Conservation (phyloP, 2,329 filamentous ascomycete species). For the Cyphellophora europaea region DNA sequence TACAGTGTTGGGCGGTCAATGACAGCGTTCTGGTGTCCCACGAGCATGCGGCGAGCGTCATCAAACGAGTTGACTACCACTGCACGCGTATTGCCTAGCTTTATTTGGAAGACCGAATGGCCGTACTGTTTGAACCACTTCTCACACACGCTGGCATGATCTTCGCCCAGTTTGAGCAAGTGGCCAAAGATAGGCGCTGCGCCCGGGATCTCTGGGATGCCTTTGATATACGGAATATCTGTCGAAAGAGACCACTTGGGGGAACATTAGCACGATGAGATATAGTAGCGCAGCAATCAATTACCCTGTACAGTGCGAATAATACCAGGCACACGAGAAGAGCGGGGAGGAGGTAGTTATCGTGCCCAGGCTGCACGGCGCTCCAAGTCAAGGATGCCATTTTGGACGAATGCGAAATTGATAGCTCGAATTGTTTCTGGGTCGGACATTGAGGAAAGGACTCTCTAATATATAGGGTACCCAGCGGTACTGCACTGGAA, state of each 20-base stretch:
- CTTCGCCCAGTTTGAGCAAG: constrained; percentile 44
- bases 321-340: too few species aligned
- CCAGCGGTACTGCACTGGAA: too few species aligned
- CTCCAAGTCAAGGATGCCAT: too few species aligned
- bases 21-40: constrained; percentile 61
- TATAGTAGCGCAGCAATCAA: too few species aligned
- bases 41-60: constrained; percentile 56
- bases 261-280: too few species aligned
- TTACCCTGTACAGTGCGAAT: too few species aligned
- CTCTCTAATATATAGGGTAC: too few species aligned
- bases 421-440: too few species aligned
- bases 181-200: constrained; percentile 48
- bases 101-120: constrained; percentile 44
- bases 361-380: too few species aligned
- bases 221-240: constrained; percentile 47
- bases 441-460: too few species aligned
- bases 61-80: constrained; percentile 68
- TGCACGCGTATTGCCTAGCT: constrained; percentile 23
- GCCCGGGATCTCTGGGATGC: constrained; percentile 48
- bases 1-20: constrained; percentile 66
- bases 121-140: constrained; percentile 48
- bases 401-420: too few species aligned
- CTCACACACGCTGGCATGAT: constrained; percentile 43
- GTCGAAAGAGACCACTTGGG: constrained; percentile 35
- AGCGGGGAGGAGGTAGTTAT: too few species aligned